Percentiles rank a stretch among this genome's conserved stretches.
Conservation (phyloP, 139 green algal genomes). For the Closterium sp. region DNA sequence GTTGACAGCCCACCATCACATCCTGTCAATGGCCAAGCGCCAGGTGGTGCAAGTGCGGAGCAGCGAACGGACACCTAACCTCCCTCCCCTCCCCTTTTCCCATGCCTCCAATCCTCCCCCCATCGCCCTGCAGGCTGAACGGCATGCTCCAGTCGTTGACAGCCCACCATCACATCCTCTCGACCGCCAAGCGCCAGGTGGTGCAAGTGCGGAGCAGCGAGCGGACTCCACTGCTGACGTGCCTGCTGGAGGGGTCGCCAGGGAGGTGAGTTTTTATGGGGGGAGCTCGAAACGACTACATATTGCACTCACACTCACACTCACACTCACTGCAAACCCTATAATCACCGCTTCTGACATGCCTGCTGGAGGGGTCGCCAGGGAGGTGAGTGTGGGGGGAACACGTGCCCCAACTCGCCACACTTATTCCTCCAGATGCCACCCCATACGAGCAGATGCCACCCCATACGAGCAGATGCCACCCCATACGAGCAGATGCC, state of each 20-base stretch:
- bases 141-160: constrained; percentile 86
- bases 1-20: constrained; percentile 72
- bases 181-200: constrained; percentile 49
- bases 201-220: constrained; percentile 54
- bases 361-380: constrained; percentile 78
- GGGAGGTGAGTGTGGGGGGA: constrained; percentile 64
- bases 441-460: too few relatives aligned
- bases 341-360: constrained; percentile 82
- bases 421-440: too few relatives aligned
- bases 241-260: constrained; percentile 78
- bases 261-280: constrained; percentile 54
- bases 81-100: background rate
- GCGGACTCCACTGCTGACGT: constrained; percentile 82
- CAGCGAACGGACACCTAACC: constrained; percentile 64
- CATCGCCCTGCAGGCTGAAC: constrained; percentile 61
- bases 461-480: too few relatives aligned
- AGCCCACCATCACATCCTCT: constrained; percentile 74
- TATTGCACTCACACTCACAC: too few relatives aligned
- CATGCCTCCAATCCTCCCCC: background rate
- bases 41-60: constrained; percentile 57
- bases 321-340: constrained; percentile 42
- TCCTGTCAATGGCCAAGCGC: background rate
- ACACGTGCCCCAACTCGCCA: too few relatives aligned
- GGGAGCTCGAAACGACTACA: too few relatives aligned
- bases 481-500: too few relatives aligned